Percentiles rank a stretch among this genome's conserved stretches.
Conservation (phyloP, 2,329 filamentous ascomycete species). For the Clarireedia sp. region DNA sequence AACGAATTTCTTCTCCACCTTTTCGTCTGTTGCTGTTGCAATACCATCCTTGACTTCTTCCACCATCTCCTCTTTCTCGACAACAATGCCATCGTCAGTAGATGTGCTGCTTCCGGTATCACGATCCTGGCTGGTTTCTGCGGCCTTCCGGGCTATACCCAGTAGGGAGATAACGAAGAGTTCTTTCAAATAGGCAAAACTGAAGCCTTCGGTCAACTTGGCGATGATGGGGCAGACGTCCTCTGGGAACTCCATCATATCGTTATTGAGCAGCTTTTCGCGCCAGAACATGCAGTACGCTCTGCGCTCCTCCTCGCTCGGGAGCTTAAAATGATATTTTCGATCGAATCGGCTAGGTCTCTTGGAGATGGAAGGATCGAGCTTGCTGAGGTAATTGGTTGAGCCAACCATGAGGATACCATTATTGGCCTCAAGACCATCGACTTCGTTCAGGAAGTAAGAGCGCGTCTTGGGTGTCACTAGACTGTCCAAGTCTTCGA, state of each 20-base stretch:
- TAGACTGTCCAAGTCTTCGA: slow-evolving; percentile 64
- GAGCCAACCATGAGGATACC: slow-evolving; percentile 63
- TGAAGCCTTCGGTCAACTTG: slow-evolving; percentile 53
- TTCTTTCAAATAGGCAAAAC: slow-evolving; percentile 64
- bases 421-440: slow-evolving; percentile 61
- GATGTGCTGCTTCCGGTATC: slow-evolving; percentile 41
- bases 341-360: slow-evolving; percentile 58
- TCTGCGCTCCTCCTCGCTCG: slow-evolving; percentile 43
- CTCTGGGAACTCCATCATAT: slow-evolving; percentile 51
- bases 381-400: slow-evolving; percentile 56
- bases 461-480: slow-evolving; percentile 51
- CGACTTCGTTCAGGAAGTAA: slow-evolving; percentile 68
- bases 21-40: not conserved
- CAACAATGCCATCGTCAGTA: slow-evolving; percentile 9
- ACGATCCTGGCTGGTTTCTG: slow-evolving; percentile 40
- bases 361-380: slow-evolving; percentile 61
- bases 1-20: slow-evolving; percentile 6
- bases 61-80: slow-evolving; percentile 4
- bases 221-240: slow-evolving; percentile 49
- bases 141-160: slow-evolving; percentile 37
- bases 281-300: slow-evolving; percentile 58
- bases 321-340: slow-evolving; percentile 57
- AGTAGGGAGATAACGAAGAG: slow-evolving; percentile 56
- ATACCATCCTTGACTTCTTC: not conserved
- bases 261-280: slow-evolving; percentile 44